Conservation (phyloP, 1,139 yeast species). For the Candida gigantensis region DNA sequence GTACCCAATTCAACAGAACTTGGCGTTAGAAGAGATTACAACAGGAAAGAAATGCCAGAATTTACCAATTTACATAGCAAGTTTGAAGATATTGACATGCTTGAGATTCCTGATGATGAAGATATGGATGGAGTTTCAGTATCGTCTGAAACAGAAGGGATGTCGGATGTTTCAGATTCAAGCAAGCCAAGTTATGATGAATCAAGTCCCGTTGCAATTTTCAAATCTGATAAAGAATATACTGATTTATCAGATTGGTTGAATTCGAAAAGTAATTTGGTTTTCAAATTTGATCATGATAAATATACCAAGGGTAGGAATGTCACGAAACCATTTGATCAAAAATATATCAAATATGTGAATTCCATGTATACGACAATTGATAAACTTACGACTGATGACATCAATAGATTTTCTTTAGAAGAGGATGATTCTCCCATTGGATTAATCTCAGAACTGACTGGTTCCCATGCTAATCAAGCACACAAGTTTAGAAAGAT, state of each 20-base stretch:
- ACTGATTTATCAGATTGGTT: slow-evolving; percentile 42
- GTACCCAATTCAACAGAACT: neutral
- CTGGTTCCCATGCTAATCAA: slow-evolving; percentile 14
- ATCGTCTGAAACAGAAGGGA: slow-evolving; percentile 35
- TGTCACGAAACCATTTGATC: slow-evolving; percentile 20
- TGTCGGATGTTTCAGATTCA: slow-evolving; percentile 23
- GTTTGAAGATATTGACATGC: slow-evolving; percentile 48
- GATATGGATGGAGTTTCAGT: slow-evolving; percentile 16
- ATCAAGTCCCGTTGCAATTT: slow-evolving; percentile 11
- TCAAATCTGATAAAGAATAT: slow-evolving; percentile 15
- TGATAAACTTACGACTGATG: slow-evolving; percentile 29
- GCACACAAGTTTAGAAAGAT: slow-evolving; percentile 18
- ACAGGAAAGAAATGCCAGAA: slow-evolving; percentile 9
- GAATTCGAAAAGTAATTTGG: slow-evolving; percentile 24
- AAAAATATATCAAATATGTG: slow-evolving; percentile 28
- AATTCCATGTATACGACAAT: slow-evolving; percentile 35
- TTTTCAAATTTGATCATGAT: slow-evolving; percentile 31
- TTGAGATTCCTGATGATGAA: slow-evolving; percentile 45
- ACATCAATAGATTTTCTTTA: slow-evolving; percentile 19
- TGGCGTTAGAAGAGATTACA: too few relatives aligned
- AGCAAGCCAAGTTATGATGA: slow-evolving; percentile 8
- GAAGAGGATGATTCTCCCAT: slow-evolving; percentile 31
- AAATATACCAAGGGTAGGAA: slow-evolving; percentile 29
- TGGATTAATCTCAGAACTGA: slow-evolving; percentile 33
- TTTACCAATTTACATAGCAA: slow-evolving; percentile 15